A percentile compares a stretch with the other conserved stretches of the same genome.
phyloP scores from a whole-genome alignment of 768 basidiomycete species.

The Tylopilus sp. region DNA sequence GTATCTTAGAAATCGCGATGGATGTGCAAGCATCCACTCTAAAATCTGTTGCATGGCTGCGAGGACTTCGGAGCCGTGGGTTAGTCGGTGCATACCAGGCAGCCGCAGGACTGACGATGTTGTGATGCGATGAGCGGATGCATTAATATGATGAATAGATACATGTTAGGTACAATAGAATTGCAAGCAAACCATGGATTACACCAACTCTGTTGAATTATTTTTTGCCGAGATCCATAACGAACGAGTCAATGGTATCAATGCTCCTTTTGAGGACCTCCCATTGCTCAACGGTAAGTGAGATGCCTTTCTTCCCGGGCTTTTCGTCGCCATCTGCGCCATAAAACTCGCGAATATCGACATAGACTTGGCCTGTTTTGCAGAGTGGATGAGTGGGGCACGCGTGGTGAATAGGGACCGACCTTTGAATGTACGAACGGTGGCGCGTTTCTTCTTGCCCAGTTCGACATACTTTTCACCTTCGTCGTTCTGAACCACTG shows the following conservation, averaged over 20 bases:
- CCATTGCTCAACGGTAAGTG: slow-evolving; percentile 68
- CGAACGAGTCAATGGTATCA: slow-evolving; percentile 49
- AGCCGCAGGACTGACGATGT: slow-evolving; percentile 58
- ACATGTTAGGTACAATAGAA: background rate
- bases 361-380: slow-evolving; percentile 41
- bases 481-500: slow-evolving; percentile 16
- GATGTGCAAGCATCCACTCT: slow-evolving; percentile 57
- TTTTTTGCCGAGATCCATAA: slow-evolving; percentile 32
- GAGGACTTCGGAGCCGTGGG: slow-evolving; percentile 56
- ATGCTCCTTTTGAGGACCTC: slow-evolving; percentile 45
- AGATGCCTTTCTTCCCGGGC: slow-evolving; percentile 81
- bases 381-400: slow-evolving; percentile 28
- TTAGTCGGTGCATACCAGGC: slow-evolving; percentile 66
- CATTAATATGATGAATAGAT: slow-evolving; percentile 4
- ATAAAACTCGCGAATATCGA: slow-evolving; percentile 80
- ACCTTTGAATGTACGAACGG: slow-evolving; percentile 52
- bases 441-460: slow-evolving; percentile 69
- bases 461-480: slow-evolving; percentile 55
- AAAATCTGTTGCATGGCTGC: slow-evolving; percentile 60
- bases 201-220: background rate
- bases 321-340: slow-evolving; percentile 55
- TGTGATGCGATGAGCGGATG: slow-evolving; percentile 1
- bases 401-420: background rate
- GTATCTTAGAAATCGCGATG: slow-evolving; percentile 56
- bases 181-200: background rate